Evolutionary conservation across 805 yeast genomes (phyloP).

Genomic region (Metschnikowia henanensis): DNA sequence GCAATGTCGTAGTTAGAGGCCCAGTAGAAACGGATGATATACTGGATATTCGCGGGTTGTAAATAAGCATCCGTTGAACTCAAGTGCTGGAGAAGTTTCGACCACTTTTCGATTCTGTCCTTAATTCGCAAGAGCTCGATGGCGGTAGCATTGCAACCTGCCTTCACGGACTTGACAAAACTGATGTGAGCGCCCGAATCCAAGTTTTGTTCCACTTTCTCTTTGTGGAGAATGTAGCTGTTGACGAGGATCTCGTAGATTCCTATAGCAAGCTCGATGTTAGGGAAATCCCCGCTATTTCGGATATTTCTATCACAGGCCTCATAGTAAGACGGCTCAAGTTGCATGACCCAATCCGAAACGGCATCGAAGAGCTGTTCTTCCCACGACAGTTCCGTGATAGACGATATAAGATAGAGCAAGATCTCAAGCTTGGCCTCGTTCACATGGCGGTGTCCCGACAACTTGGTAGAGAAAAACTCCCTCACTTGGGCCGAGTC

Average conservation of each 20-base stretch:
- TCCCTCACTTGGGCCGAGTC: constrained; percentile 11
- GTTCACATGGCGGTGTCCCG: constrained; percentile 15
- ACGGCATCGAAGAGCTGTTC: constrained; percentile 31
- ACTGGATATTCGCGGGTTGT: background rate
- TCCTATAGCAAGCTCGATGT: constrained; percentile 33
- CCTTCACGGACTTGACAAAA: constrained; percentile 18
- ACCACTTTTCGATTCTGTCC: constrained; percentile 52
- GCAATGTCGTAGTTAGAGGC: constrained; percentile 21
- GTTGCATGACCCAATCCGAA: constrained; percentile 34
- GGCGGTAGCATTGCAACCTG: constrained; percentile 33
- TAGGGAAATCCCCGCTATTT: background rate
- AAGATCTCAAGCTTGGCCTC: constrained; percentile 28
- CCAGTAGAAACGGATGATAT: constrained; percentile 28
- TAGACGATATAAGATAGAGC: constrained; percentile 20
- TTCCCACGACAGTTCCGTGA: constrained; percentile 12
- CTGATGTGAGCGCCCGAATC: constrained; percentile 21
- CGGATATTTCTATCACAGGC: constrained; percentile 1
- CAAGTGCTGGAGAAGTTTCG: background rate
- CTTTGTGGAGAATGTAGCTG: constrained; percentile 33
- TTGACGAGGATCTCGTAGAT: constrained; percentile 50
- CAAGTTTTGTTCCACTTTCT: constrained; percentile 22
- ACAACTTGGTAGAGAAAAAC: constrained; percentile 16
- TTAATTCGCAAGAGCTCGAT: constrained; percentile 38
- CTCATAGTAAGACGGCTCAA: constrained; percentile 24
- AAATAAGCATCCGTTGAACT: background rate